Evolutionary conservation across 2,329 filamentous ascomycete genomes (phyloP).

Genomic region (Ceratocystis alfenasii): DNA sequence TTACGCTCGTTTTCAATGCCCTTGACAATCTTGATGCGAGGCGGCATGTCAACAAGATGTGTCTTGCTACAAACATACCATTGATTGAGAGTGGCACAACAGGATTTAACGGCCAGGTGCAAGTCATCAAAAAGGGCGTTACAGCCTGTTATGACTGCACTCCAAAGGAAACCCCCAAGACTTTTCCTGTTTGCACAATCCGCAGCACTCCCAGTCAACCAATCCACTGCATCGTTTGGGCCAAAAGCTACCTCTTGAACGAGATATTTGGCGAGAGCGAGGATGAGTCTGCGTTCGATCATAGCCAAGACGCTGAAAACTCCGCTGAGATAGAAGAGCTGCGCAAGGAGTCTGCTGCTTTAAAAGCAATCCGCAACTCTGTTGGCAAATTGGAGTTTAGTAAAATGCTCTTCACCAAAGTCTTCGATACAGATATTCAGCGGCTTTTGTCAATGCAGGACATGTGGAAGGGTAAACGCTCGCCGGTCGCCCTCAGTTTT

Average conservation of each 20-base stretch:
- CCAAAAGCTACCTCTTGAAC: slow-evolving; percentile 88
- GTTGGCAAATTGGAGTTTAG: slow-evolving; percentile 70
- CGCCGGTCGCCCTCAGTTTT: slow-evolving; percentile 63
- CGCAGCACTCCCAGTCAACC: slow-evolving; percentile 90
- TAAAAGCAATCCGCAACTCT: slow-evolving; percentile 70
- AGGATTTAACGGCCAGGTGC: slow-evolving; percentile 93
- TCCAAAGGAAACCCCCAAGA: slow-evolving; percentile 78
- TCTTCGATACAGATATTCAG: slow-evolving; percentile 75
- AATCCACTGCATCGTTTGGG: slow-evolving; percentile 98
- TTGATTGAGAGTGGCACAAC: slow-evolving; percentile 95
- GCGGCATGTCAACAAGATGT: slow-evolving; percentile 96
- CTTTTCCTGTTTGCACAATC: slow-evolving; percentile 93
- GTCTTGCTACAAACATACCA: slow-evolving; percentile 76
- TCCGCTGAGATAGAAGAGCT: slow-evolving; percentile 79
- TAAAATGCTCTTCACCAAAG: slow-evolving; percentile 78
- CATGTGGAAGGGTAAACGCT: slow-evolving; percentile 81
- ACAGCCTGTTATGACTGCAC: slow-evolving; percentile 97
- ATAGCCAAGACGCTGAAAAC: slow-evolving; percentile 70
- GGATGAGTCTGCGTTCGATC: slow-evolving; percentile 70
- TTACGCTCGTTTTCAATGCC: slow-evolving; percentile 87
- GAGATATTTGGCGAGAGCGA: slow-evolving; percentile 91
- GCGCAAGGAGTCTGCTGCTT: slow-evolving; percentile 66
- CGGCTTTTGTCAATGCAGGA: slow-evolving; percentile 78
- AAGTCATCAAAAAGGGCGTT: slow-evolving; percentile 83
- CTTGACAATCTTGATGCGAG: slow-evolving; percentile 90